Evolutionary conservation across 306 rosid genomes (phyloP).

Genomic region (Cucumis hystrix): DNA sequence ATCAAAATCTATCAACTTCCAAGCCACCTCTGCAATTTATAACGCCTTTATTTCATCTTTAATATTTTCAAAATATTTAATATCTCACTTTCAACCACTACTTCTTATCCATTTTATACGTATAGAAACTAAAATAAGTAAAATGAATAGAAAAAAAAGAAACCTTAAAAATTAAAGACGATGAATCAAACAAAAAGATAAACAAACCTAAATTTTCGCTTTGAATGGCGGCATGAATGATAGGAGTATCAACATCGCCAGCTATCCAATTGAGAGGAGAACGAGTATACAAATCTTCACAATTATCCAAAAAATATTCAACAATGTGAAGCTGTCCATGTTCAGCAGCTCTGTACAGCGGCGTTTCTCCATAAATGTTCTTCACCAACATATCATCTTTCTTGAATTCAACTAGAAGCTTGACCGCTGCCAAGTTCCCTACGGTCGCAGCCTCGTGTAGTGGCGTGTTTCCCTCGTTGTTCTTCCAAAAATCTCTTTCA

Average conservation of each 20-base stretch:
- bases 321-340: neutral
- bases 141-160: too few species aligned
- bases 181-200: neutral
- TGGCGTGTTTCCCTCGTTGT: neutral
- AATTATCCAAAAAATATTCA: neutral
- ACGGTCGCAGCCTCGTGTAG: constrained; percentile 7
- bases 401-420: neutral
- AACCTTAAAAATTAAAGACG: too few species aligned
- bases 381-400: neutral
- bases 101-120: too few species aligned
- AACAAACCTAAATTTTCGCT: constrained; percentile 10
- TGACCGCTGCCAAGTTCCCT: neutral
- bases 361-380: constrained; percentile 8
- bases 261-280: neutral
- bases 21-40: too few species aligned
- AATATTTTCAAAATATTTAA: too few species aligned
- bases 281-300: neutral
- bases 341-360: constrained; percentile 6
- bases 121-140: too few species aligned
- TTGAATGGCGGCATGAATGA: constrained; percentile 17
- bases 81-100: too few species aligned
- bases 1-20: too few species aligned
- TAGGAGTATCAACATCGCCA: neutral
- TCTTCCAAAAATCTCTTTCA: neutral
- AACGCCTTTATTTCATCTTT: too few species aligned